Evolutionary conservation across 305 asterid species (phyloP).

Genomic region (Vinca major): DNA sequence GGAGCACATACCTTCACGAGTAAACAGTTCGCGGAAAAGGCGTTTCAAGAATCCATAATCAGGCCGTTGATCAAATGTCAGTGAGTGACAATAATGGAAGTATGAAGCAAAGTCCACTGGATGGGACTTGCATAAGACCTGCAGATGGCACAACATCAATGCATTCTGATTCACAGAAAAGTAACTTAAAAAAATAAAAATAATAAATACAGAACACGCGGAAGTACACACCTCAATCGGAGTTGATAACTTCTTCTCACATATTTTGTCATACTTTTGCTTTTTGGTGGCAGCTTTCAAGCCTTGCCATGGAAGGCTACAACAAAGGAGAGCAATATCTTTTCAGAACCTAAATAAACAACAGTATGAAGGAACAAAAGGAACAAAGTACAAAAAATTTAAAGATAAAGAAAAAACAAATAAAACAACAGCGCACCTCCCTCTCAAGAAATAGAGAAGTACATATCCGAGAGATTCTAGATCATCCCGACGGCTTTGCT

Average conservation of each 20-base stretch:
- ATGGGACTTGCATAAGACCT: slow-evolving; percentile 88
- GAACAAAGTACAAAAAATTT: not conserved
- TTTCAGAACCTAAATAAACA: not conserved
- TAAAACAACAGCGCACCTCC: slow-evolving; percentile 34
- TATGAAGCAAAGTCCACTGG: slow-evolving; percentile 95
- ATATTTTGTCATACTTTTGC: slow-evolving; percentile 88
- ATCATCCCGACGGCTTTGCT: slow-evolving; percentile 42
- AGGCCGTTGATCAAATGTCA: slow-evolving; percentile 91
- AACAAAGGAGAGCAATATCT: slow-evolving; percentile 16
- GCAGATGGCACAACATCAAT: slow-evolving; percentile 4
- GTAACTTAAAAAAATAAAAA: slow-evolving; percentile 7
- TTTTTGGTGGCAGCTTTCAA: slow-evolving; percentile 86
- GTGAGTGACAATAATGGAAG: slow-evolving; percentile 80
- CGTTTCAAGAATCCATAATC: slow-evolving; percentile 92
- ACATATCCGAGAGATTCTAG: slow-evolving; percentile 38
- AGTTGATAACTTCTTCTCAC: slow-evolving; percentile 87
- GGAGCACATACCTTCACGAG: slow-evolving; percentile 54
- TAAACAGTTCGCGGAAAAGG: slow-evolving; percentile 70
- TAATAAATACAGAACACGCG: not conserved
- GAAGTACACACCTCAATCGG: slow-evolving; percentile 62
- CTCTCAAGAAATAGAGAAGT: slow-evolving; percentile 37
- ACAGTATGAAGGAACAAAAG: slow-evolving; percentile 7
- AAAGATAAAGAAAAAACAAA: slow-evolving; percentile 5
- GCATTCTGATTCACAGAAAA: not conserved
- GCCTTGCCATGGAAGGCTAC: slow-evolving; percentile 99